Percentiles rank a stretch among this genome's conserved stretches.
Evolutionary conservation across 2,329 filamentous ascomycete species (phyloP).

Genomic region (Neonectria faginata): DNA sequence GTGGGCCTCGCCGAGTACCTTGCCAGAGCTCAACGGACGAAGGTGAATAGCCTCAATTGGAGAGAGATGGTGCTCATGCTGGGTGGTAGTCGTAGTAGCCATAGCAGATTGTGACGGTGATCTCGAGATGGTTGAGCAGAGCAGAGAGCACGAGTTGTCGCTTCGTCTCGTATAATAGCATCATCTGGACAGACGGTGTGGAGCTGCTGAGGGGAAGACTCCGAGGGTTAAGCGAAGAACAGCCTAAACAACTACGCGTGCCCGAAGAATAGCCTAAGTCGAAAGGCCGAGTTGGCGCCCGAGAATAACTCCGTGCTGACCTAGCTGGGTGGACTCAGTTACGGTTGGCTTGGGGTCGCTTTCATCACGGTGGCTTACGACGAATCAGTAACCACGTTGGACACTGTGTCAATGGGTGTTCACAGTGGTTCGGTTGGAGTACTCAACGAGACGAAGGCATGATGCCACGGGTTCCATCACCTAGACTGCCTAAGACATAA

Average conservation of each 20-base stretch:
- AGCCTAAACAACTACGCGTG: background rate
- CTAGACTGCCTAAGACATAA: too few relatives aligned
- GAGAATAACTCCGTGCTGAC: background rate
- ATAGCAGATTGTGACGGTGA: background rate
- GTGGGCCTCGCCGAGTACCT: background rate
- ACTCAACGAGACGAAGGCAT: too few relatives aligned
- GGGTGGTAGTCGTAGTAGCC: background rate
- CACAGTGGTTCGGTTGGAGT: too few relatives aligned
- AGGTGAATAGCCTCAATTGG: conserved; percentile 16
- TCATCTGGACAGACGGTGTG: background rate
- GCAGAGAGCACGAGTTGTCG: background rate
- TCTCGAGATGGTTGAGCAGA: background rate
- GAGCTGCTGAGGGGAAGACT: background rate
- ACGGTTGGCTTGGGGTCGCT: too few relatives aligned
- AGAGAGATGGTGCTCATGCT: background rate
- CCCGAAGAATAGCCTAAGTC: background rate
- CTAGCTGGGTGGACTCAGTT: too few relatives aligned
- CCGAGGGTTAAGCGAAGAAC: background rate
- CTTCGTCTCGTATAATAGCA: background rate
- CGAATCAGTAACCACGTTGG: too few relatives aligned
- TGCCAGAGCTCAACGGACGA: background rate
- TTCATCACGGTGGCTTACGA: too few relatives aligned
- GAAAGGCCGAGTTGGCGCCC: background rate
- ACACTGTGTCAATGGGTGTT: too few relatives aligned
- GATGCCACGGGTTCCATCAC: too few relatives aligned